phyloP scores from a whole-genome alignment of 768 basidiomycete species.

The Pleurotus pulmonarius region DNA sequence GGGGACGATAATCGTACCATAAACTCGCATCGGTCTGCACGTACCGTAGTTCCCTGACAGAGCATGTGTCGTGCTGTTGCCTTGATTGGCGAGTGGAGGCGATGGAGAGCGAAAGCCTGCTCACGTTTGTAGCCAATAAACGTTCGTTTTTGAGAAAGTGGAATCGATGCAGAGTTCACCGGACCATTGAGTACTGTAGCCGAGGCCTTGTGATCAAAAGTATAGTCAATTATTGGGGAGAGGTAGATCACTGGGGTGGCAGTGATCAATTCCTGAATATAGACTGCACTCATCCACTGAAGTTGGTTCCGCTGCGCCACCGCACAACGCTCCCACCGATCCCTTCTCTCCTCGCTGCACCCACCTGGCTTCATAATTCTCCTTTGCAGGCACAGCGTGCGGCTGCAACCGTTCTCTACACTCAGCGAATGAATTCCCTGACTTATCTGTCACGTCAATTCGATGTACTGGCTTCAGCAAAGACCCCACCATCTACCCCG shows the following conservation, averaged over 20 bases:
- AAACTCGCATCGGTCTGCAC: background rate
- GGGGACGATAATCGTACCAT: background rate
- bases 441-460: constrained; percentile 78
- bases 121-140: constrained; percentile 7
- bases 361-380: constrained; percentile 8
- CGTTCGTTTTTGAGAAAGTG: constrained; percentile 6
- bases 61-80: background rate
- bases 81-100: background rate
- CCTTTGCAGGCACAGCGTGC: background rate
- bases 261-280: too few relatives aligned
- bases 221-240: constrained; percentile 3
- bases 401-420: background rate
- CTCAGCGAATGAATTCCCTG: constrained; percentile 69
- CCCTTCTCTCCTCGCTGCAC: constrained; percentile 1
- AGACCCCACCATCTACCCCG: constrained; percentile 57
- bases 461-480: constrained; percentile 65
- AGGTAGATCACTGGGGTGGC: background rate
- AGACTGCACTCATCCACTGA: too few relatives aligned
- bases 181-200: background rate
- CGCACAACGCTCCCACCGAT: background rate
- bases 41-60: background rate
- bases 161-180: background rate
- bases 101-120: background rate
- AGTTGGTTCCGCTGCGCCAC: constrained; percentile 7
- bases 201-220: constrained; percentile 1